Evolutionary conservation across 495 filamentous ascomycete genomes (phyloP).

Genomic region (Neurospora hispaniola): DNA sequence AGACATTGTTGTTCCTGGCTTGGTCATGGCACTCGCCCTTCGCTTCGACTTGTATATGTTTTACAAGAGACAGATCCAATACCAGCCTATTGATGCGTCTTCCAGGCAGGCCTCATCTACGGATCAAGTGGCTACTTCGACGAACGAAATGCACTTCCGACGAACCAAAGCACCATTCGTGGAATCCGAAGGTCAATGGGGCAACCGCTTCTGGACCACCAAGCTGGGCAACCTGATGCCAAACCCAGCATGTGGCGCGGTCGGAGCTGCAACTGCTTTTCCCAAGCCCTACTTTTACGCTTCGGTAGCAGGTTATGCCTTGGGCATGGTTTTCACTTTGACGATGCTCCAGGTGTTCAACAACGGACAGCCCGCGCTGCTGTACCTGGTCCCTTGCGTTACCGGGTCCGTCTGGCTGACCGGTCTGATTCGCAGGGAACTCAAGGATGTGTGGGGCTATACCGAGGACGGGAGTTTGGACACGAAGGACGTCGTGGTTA

Average conservation of each 20-base stretch:
- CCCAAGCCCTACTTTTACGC: slow-evolving; percentile 84
- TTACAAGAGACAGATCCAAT: slow-evolving; percentile 46
- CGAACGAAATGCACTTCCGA: slow-evolving; percentile 20
- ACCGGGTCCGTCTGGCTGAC: slow-evolving; percentile 68
- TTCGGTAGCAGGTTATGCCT: slow-evolving; percentile 62
- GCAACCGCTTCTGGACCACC: slow-evolving; percentile 73
- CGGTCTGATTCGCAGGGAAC: slow-evolving; percentile 58
- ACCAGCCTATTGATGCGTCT: slow-evolving; percentile 26
- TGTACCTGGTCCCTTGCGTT: slow-evolving; percentile 89
- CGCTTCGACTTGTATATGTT: slow-evolving; percentile 83
- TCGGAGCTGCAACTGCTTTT: slow-evolving; percentile 45
- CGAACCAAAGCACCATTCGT: slow-evolving; percentile 46
- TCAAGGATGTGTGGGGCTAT: slow-evolving; percentile 67
- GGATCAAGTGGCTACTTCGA: slow-evolving; percentile 17
- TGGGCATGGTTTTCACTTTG: slow-evolving; percentile 71
- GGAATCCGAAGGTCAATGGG: slow-evolving; percentile 60
- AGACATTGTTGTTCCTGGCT: slow-evolving; percentile 88
- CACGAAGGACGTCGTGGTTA: slow-evolving; percentile 35
- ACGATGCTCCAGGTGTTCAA: slow-evolving; percentile 64
- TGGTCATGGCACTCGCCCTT: slow-evolving; percentile 78
- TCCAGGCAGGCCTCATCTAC: slow-evolving; percentile 22
- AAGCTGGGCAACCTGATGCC: slow-evolving; percentile 18
- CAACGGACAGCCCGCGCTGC: slow-evolving; percentile 80
- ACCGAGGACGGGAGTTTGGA: slow-evolving; percentile 57
- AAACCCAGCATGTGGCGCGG: slow-evolving; percentile 31